Evolutionary conservation across 2,329 filamentous ascomycete genomes (phyloP).

Genomic region (Fusarium sp.): DNA sequence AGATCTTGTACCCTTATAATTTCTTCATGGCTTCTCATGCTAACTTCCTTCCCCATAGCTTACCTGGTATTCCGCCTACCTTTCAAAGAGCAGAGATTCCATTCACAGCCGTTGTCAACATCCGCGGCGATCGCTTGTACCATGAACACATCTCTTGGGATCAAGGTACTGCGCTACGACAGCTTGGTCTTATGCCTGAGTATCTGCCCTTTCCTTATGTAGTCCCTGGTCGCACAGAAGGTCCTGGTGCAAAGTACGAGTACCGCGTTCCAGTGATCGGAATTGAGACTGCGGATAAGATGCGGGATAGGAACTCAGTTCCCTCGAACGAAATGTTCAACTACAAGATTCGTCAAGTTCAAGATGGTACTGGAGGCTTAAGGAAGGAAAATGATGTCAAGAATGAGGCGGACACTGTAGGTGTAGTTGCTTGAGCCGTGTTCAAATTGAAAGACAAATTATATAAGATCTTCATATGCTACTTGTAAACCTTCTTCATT

Average conservation of each 20-base stretch:
- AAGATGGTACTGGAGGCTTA: not conserved
- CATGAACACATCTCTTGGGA: slow-evolving; percentile 77
- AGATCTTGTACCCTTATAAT: slow-evolving; percentile 35
- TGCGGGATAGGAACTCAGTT: slow-evolving; percentile 44
- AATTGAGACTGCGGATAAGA: slow-evolving; percentile 44
- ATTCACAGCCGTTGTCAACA: slow-evolving; percentile 69
- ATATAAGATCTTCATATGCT: rapidly evolving
- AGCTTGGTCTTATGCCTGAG: slow-evolving; percentile 64
- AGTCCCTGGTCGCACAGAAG: slow-evolving; percentile 47
- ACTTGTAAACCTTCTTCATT: rapidly evolving
- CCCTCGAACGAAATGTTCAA: slow-evolving; percentile 46
- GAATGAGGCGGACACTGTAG: not conserved
- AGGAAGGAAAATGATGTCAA: not conserved
- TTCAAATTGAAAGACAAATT: not conserved
- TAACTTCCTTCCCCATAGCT: slow-evolving; percentile 21
- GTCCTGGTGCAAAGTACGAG: slow-evolving; percentile 37
- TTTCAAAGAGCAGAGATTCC: slow-evolving; percentile 64
- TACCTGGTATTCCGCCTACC: slow-evolving; percentile 67
- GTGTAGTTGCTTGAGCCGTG: not conserved
- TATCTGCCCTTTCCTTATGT: slow-evolving; percentile 71
- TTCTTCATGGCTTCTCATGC: no score
- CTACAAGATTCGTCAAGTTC: not conserved
- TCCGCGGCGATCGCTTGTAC: slow-evolving; percentile 70
- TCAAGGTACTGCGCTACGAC: slow-evolving; percentile 68
- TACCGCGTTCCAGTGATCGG: slow-evolving; percentile 48